Base-by-base conservation (phyloP, 2,329 filamentous ascomycete genomes). In the Beauveria bassiana region DNA sequence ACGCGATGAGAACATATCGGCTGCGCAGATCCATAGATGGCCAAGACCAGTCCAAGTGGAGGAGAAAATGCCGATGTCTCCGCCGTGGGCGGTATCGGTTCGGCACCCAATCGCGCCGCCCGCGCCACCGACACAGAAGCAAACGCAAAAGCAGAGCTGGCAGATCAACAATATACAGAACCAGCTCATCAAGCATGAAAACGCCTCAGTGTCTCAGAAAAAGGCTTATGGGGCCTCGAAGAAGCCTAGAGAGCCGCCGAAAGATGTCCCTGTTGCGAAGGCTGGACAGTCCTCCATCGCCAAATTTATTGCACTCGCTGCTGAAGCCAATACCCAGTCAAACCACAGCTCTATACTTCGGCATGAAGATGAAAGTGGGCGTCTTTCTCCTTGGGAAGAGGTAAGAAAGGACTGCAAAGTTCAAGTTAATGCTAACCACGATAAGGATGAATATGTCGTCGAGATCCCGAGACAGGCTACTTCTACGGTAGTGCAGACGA, bases 361-460 rank as follows among this genome's bases (percentile, higher is more conserved):
- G 50, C 50, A 26, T 16, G 49, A 26, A 14, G 1, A 7, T 16
- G 50, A 61, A 42, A 28, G n/a, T 10, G 69, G 68, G 34, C 65
- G 69, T 24, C 61, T 71, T 24, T 69, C 68, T 26, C 66, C 69
- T 40, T 71, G 67, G 69, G 65, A 68, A 43, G 65, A 66, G 43
- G 68, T 69, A 38, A 62, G 64, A 9, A 6, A 46, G 2, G 28
- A 12, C 7, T 62, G 40, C 50, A 7, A 4, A 49, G 31, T 8
- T 9, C 20, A 7, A 6, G 61, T 65, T 5, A 18, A 42, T 3
- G 22, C 40, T 61, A n/a, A 61, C 43, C 5, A 26, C 24, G 4
- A 20, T 18, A 14, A 61, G 59, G 59, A 61, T 49, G 42, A 54
- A 6, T 31, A n/a, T 12, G 31, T 22, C 22, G 50, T 47, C 24